Base-by-base conservation (phyloP, 345 rosid species). In the Crucihimalaya himalaica region DNA sequence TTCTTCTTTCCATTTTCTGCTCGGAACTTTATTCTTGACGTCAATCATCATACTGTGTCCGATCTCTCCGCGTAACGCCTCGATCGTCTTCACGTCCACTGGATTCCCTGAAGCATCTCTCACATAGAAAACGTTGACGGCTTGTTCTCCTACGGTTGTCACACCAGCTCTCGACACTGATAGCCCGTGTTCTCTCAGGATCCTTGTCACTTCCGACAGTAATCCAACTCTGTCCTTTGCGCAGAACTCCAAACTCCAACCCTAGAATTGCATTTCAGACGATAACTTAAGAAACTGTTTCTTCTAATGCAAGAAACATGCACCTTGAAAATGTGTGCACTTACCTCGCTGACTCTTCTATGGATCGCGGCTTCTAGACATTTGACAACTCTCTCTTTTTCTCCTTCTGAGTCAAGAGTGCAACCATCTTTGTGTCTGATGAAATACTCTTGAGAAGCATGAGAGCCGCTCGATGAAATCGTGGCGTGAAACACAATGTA, bases 391-490 rank as follows among this genome's bases (percentile, higher is more conserved):
- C 96, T 84, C 50, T 91, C 93, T 79, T 86, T 93, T 81, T 93
- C 97, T 47, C 87, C 93, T 81, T 87, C 93, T 1, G 86, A 75
- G 57, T 91, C 92, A 16, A 91, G 91, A 28, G 83, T 86, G 82
- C 96, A 89, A n/a, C 98, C 98, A 48, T 93, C 98, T 87, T 83
- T 80, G 72, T 91, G 97, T 55, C 98, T 92, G 46, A 93, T 89
- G 75, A 82, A 93, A 73, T 87, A 93, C 84, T 93, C 98, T 87
- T 90, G 97, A 42, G 82, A 78, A 10, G 98, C 98, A 78, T 78
- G 78, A 55, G 96, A 89, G n/a, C 89, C 96, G 31, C 79, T 82
- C 0, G 98, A 90, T 5, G 88, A 81, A 53, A 91, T 87, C 47
- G 79, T 81, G 47, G 98, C 98, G 71, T 91, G 98, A 56, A 89